A percentile compares a stretch with the other conserved stretches of the same genome.
These are phyloP conservation scores for Plasmodium ovale DNA, from an alignment of 169 alveolate genomes.

Conservation along the genomic window DNA sequence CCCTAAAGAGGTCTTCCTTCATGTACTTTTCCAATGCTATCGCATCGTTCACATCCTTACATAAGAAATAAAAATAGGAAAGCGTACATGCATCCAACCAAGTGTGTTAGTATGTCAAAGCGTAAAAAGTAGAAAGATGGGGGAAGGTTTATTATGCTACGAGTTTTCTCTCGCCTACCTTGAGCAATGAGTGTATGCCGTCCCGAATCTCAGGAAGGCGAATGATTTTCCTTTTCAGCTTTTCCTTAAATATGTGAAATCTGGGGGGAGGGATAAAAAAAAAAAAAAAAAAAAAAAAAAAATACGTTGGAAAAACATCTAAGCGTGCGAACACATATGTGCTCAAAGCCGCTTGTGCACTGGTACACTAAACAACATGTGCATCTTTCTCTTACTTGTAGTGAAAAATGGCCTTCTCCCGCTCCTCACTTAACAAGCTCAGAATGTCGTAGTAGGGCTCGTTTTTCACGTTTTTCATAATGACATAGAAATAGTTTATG, in stretches of 20 bases:
- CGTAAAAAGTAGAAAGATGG: too few relatives aligned
- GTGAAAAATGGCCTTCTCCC: conserved; percentile 55
- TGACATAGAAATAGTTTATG: conserved; percentile 43
- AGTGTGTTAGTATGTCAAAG: too few relatives aligned
- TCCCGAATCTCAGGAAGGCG: conserved; percentile 19
- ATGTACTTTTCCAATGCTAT: conserved; percentile 16
- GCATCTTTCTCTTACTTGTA: conserved; percentile 16
- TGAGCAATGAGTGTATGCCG: conserved; percentile 2
- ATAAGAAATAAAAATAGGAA: too few relatives aligned
- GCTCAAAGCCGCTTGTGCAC: neutral
- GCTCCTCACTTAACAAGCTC: conserved; percentile 37
- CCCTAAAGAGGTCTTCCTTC: neutral
- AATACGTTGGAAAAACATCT: too few relatives aligned
- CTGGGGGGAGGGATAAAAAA: conserved; percentile 5
- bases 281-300: too few relatives aligned
- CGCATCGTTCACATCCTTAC: conserved; percentile 23
- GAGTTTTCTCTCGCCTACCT: conserved; percentile 10
- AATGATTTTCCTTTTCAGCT: conserved; percentile 39
- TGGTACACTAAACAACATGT: neutral
- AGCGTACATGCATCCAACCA: too few relatives aligned
- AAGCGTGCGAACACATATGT: too few relatives aligned
- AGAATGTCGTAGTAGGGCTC: conserved; percentile 33
- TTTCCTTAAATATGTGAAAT: conserved; percentile 36
- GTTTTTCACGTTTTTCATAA: conserved; percentile 20
- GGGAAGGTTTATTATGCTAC: neutral